Base-by-base conservation (phyloP, 202 grass and related monocot genomes). In the Dendrocalamus latiflorus region DNA sequence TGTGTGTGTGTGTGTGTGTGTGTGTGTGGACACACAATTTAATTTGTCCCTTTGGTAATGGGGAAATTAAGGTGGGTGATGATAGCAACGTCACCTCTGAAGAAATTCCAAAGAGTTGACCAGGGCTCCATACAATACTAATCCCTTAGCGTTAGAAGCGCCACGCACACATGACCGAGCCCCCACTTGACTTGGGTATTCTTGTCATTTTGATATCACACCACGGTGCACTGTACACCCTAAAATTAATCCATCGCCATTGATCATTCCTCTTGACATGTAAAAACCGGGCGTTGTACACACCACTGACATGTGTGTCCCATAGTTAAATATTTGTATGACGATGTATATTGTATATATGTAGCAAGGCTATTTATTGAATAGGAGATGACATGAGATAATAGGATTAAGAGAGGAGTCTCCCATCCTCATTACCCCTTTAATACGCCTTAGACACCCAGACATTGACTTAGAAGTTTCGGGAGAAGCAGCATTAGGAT, bases 141-240 rank as follows among this genome's bases (percentile, higher is more conserved):
- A 87, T 74, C 82, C 54, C 59, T 75, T 84, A 69, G 92, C 92
- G 87, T 87, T 87, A 77, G 87, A 90, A 94, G 77, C 87, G 89
- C 92, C 89, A 24, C 86, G 18, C 82, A 88, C 92, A 94, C 92
- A 94, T 92, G 92, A 94, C 70, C 78, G 12, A 87, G 70, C 78
- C 83, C 51, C 92, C 80, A 94, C 89, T 92, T 92, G 89, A 92
- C 92, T 80, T 91, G 74, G 84, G 89, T 86, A 92, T 86, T 78
- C 87, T 86, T 94, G 85, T 88, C 84, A 94, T 84, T 87, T 84
- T 80, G 84, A n/a, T n/a, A 84, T 90, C 88, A 90, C 84, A 84
- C 70, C 75, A 83, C 80, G 54, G 68, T 87, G 75, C 80, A 33
- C 74, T 79, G 57, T 61, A 48, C 50, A 83, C 54, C 61, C 36